A percentile compares a stretch with the other conserved stretches of the same genome.
These are phyloP conservation scores for Monoraphidium neglectum DNA, from an alignment of 139 green algal genomes.

Conservation along the genomic window DNA sequence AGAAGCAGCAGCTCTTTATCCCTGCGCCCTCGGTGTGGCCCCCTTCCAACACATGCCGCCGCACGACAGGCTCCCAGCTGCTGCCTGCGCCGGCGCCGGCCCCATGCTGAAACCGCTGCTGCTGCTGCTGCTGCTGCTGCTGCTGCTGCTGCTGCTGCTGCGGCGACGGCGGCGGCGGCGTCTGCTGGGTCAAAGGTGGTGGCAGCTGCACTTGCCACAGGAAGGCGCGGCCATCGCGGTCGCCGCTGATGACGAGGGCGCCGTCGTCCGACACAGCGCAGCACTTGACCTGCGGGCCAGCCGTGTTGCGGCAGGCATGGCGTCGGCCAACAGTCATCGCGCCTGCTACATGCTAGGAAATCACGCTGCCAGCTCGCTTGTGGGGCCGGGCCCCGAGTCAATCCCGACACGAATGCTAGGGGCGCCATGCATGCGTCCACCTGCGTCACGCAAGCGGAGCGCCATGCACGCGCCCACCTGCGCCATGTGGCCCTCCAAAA, in stretches of 20 bases:
- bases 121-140: not conserved
- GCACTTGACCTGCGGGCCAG: constrained; percentile 10
- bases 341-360: not conserved
- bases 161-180: not conserved
- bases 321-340: not conserved
- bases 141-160: not conserved
- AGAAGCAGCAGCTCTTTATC: constrained; percentile 28
- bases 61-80: constrained; percentile 4
- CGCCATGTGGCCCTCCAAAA: constrained; percentile 16
- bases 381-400: not conserved
- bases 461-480: not conserved
- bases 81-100: not conserved
- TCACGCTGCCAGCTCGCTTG: not conserved
- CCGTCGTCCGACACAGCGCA: constrained; percentile 10
- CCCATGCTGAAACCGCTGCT: not conserved
- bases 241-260: constrained; percentile 7
- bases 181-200: no score
- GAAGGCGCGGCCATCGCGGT: constrained; percentile 1
- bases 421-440: not conserved
- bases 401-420: not conserved
- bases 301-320: not conserved
- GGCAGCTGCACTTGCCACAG: constrained; percentile 21
- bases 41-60: not conserved
- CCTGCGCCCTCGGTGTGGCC: constrained; percentile 1
- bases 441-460: not conserved